Evolutionary conservation across 192 early-diverging fungal genomes (phyloP).

Genomic region (Umbelopsis sp.): DNA sequence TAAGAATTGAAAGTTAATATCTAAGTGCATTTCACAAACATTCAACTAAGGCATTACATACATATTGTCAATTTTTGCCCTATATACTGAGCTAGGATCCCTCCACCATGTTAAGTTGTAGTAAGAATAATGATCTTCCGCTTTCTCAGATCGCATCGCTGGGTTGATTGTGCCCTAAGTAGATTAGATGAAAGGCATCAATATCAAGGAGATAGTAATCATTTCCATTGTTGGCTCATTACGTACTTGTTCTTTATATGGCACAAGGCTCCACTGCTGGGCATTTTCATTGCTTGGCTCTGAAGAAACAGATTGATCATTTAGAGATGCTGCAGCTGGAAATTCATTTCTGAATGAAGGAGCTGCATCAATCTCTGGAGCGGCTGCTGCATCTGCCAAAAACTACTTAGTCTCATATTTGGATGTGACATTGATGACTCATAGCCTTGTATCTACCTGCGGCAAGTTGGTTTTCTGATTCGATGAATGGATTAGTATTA

Average conservation of each 20-base stretch:
- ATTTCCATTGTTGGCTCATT: neutral
- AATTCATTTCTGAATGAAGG: neutral
- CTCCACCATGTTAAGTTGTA: constrained; percentile 32
- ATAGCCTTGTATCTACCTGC: too few relatives aligned
- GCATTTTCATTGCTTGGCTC: neutral
- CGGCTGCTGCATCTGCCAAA: neutral
- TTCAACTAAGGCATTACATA: constrained; percentile 1
- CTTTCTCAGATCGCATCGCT: neutral
- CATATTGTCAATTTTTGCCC: constrained; percentile 10
- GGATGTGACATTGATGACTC: neutral
- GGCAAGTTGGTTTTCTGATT: too few relatives aligned
- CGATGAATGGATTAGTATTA: too few relatives aligned
- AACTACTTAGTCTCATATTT: neutral
- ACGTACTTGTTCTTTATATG: constrained; percentile 12
- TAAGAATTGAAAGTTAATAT: neutral
- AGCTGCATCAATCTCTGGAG: neutral
- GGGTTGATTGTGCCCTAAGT: too few relatives aligned
- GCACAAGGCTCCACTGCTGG: constrained; percentile 1
- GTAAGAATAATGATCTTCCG: neutral
- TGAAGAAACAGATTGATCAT: neutral
- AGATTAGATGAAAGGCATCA: neutral
- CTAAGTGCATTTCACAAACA: neutral
- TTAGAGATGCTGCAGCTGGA: neutral
- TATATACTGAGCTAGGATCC: constrained; percentile 29
- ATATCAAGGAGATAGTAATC: neutral